Evolutionary conservation across 2,329 filamentous ascomycete species (phyloP).

Genomic region (Parastagonospora avenae): DNA sequence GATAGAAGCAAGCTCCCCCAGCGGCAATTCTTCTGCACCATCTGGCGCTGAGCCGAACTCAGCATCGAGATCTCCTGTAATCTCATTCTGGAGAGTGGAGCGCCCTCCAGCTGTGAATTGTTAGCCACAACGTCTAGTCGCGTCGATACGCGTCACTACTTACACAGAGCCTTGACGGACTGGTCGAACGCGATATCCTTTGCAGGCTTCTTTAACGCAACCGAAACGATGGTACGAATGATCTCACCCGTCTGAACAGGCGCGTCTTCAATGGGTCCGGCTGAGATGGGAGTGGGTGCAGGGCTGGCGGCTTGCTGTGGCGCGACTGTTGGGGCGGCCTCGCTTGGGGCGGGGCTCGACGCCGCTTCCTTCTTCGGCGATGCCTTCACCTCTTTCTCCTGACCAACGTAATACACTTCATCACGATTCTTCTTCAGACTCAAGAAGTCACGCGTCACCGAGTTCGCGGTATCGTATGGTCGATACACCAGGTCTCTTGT

Average conservation of each 20-base stretch:
- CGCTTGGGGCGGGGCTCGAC: background rate
- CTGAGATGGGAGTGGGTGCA: background rate
- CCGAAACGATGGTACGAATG: conserved; percentile 34
- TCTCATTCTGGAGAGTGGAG: conserved; percentile 54
- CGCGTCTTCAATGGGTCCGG: conserved; percentile 9
- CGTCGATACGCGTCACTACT: background rate
- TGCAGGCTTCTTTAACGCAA: conserved; percentile 34
- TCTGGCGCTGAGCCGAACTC: conserved; percentile 52
- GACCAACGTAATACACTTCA: conserved; percentile 13
- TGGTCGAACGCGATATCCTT: conserved; percentile 30
- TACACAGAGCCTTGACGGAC: conserved; percentile 41
- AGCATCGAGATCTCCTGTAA: conserved; percentile 49
- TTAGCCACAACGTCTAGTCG: background rate
- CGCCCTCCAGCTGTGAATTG: conserved; percentile 21
- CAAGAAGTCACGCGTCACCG: conserved; percentile 11
- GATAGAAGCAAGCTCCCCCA: conserved; percentile 38
- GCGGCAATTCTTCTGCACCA: conserved; percentile 46
- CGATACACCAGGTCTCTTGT: conserved; percentile 23
- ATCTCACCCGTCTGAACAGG: conserved; percentile 27
- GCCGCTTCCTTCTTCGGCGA: conserved; percentile 1
- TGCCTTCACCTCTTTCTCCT: conserved; percentile 10
- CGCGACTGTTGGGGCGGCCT: background rate
- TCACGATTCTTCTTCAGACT: conserved; percentile 16
- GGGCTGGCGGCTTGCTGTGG: conserved; percentile 1
- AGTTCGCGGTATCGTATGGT: conserved; percentile 14